Conservation (phyloP, 306 rosid genomes). For the Dalbergia cochinchinensis region DNA sequence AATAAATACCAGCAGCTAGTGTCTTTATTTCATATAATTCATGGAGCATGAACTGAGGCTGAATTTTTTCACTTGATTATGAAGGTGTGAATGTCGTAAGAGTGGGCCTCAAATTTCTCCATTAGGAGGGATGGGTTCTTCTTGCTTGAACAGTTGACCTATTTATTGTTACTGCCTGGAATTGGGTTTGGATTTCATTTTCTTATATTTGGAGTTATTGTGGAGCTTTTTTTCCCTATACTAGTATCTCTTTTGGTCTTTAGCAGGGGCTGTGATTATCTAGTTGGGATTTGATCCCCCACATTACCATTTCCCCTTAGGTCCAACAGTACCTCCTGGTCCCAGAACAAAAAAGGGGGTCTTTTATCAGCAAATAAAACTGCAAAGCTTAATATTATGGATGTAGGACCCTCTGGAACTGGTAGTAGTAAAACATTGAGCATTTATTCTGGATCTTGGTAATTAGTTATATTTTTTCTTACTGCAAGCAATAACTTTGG, state of each 20-base stretch:
- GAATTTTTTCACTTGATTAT: conserved; percentile 23
- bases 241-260: conserved; percentile 1
- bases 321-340: background rate
- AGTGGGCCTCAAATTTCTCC: background rate
- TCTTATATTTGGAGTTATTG: conserved; percentile 5
- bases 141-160: conserved; percentile 26
- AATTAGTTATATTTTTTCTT: conserved; percentile 28
- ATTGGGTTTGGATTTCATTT: background rate
- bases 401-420: conserved; percentile 9
- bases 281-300: background rate
- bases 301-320: background rate
- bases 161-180: conserved; percentile 28
- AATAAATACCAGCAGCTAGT: background rate
- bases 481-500: conserved; percentile 12
- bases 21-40: background rate
- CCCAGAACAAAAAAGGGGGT: background rate
- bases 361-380: conserved; percentile 3
- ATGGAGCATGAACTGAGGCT: conserved; percentile 23
- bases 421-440: conserved; percentile 6
- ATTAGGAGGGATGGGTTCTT: background rate
- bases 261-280: background rate
- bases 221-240: conserved; percentile 6
- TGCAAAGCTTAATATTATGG: conserved; percentile 10
- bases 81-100: background rate
- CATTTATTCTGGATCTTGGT: conserved; percentile 18